Evolutionary conservation across 1,139 yeast species (phyloP).

Genomic region (Candida tropicalis): DNA sequence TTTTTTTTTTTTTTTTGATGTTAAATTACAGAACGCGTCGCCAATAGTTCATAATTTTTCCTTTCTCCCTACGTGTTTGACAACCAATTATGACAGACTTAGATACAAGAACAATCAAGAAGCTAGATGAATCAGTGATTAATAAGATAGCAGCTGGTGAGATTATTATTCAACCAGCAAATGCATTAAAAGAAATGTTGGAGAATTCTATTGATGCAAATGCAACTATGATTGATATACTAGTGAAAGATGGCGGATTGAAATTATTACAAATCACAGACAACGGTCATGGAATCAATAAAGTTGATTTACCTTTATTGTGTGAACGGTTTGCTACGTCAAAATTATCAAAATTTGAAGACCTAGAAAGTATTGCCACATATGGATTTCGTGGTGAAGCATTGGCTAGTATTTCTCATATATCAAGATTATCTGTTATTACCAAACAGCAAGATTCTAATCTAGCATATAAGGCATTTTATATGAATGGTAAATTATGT

Average conservation of each 20-base stretch:
- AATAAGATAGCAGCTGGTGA: constrained; percentile 97
- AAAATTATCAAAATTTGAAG: constrained; percentile 51
- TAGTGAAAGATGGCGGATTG: constrained; percentile 57
- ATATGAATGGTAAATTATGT: constrained; percentile 62
- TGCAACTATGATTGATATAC: constrained; percentile 49
- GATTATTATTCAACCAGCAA: constrained; percentile 90
- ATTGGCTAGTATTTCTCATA: constrained; percentile 60
- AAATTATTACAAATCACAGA: constrained; percentile 56
- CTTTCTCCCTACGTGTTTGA: background rate
- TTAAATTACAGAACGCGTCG: no score
- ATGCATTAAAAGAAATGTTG: constrained; percentile 60
- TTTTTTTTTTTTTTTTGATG: background rate
- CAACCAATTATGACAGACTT: constrained; percentile 4
- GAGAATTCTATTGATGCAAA: constrained; percentile 59
- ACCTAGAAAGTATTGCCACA: constrained; percentile 49
- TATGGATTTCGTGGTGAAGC: constrained; percentile 70
- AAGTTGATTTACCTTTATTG: constrained; percentile 47
- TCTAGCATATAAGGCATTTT: constrained; percentile 72
- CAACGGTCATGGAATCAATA: constrained; percentile 53
- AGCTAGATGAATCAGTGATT: constrained; percentile 69
- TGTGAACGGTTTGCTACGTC: constrained; percentile 65
- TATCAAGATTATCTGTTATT: constrained; percentile 70
- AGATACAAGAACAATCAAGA: constrained; percentile 25
- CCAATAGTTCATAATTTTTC: background rate
- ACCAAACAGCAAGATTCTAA: constrained; percentile 63